phyloP scores from a whole-genome alignment of 2,329 filamentous ascomycete genomes.

The Scorias spongiosa region DNA sequence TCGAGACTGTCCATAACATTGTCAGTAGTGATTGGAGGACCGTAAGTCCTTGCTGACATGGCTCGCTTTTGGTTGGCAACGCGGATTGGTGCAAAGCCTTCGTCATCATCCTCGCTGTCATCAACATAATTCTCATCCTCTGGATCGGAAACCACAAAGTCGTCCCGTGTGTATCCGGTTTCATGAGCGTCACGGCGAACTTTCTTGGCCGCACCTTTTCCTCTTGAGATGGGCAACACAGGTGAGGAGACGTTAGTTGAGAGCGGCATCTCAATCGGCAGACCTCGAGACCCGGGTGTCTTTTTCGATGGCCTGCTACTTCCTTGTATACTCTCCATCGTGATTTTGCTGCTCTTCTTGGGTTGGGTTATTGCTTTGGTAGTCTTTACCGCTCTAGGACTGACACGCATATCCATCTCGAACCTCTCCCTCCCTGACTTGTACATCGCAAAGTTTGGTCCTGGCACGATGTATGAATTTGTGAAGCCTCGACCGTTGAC shows the following conservation, averaged over 20 bases:
- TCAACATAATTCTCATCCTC: constrained; percentile 22
- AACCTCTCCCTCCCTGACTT: constrained; percentile 21
- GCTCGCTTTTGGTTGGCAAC: constrained; percentile 21
- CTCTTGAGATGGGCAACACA: constrained; percentile 31
- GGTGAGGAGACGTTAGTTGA: constrained; percentile 57
- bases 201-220: constrained; percentile 13
- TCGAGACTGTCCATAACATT: constrained; percentile 38
- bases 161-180: constrained; percentile 22
- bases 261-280: constrained; percentile 33
- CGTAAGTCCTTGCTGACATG: constrained; percentile 25
- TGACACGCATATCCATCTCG: constrained; percentile 36
- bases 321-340: constrained; percentile 12
- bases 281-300: constrained; percentile 19
- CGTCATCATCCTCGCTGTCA: constrained; percentile 23
- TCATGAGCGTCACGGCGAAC: constrained; percentile 13
- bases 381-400: constrained; percentile 12
- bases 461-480: constrained; percentile 50
- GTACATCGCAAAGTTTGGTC: constrained; percentile 31
- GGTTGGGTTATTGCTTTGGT: constrained; percentile 12
- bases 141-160: constrained; percentile 20
- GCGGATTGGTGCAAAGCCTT: constrained; percentile 33
- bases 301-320: constrained; percentile 11
- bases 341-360: constrained; percentile 11
- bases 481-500: constrained; percentile 44
- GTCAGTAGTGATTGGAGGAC: constrained; percentile 45